These are phyloP conservation scores for Solanum corneliomulleri DNA, from an alignment of 257 asterid species.

Conservation along the genomic window DNA sequence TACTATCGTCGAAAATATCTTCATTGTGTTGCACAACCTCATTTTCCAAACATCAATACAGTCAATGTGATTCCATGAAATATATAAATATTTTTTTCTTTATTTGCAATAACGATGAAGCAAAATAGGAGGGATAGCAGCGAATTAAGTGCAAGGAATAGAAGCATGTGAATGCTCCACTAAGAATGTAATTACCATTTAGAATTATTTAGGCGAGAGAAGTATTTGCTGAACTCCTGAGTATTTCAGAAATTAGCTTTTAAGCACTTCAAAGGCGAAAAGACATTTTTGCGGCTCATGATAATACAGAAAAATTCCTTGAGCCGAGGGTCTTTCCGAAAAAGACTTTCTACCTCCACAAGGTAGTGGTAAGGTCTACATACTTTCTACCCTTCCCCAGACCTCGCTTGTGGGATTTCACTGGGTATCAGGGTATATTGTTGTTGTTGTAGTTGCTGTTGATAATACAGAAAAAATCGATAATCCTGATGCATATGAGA, in stretches of 20 bases:
- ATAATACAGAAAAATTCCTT: background rate
- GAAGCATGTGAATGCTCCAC: background rate
- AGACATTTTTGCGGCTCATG: background rate
- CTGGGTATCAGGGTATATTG: background rate
- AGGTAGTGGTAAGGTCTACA: background rate
- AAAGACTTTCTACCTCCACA: background rate
- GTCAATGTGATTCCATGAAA: background rate
- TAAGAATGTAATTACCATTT: background rate
- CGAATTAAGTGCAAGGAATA: background rate
- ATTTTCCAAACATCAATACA: background rate
- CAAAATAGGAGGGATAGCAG: background rate
- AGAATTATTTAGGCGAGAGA: background rate
- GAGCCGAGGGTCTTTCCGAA: background rate
- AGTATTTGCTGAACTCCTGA: background rate
- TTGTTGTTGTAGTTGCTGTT: background rate
- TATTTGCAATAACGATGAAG: background rate
- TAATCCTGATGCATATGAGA: background rate
- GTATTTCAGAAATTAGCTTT: background rate
- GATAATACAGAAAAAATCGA: background rate
- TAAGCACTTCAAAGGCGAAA: background rate
- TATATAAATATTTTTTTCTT: background rate
- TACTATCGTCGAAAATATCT: background rate
- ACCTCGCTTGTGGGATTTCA: background rate
- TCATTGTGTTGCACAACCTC: background rate
- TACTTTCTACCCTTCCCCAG: background rate